Evolutionary conservation across 1,139 yeast species (phyloP), one percentile per base, ranked within the genome.

Genomic region (Taiozyma sp.): DNA sequence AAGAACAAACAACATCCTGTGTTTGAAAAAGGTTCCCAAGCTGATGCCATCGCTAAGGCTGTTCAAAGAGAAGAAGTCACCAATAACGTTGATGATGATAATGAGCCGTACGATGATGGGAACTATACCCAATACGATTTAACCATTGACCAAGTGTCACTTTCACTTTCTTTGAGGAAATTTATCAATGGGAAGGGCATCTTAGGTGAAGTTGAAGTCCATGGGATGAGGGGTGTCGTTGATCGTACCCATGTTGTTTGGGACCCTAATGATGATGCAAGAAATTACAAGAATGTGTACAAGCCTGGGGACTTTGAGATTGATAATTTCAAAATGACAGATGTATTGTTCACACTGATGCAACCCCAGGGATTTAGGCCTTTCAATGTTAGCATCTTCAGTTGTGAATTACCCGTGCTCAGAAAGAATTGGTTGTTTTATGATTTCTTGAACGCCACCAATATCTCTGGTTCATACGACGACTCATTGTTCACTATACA

Each of bases 81-180:
- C 1, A 65, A 63, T 29, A 66, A 60, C 46, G 64, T 64, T 2
- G 66, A 60, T 3, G 63, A 42, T 29, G 68, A 67, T 32, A 68
- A 66, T 30, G 75, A 71, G 26, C 72, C 68, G 11, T 76, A 69
- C 41, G 96, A 91, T 60, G 96, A 89, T 63, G 97, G 97, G 0
- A 93, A 93, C 66, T 93, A 91, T 65, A 91, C 99, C 0, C 99
- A 93, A 63, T 93, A 86, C 66, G 99, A 93, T 67, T 68, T 93
- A 40, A 88, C 96, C 0, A 85, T 93, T 26, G 97, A 91, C 56
- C 88, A 87, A 55, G 85, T 91, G 8, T 85, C 85, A 50, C 80
- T 93, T 1, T 83, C 96, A 0, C 71, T 93, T 22, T 87, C 95
- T 9, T 80, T 93, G 57, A 75, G 80, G 50, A 88, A 89, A 62